These are phyloP conservation scores for Lodderomyces jiufengensis DNA, from an alignment of 1,139 yeast species.

Conservation along the genomic window DNA sequence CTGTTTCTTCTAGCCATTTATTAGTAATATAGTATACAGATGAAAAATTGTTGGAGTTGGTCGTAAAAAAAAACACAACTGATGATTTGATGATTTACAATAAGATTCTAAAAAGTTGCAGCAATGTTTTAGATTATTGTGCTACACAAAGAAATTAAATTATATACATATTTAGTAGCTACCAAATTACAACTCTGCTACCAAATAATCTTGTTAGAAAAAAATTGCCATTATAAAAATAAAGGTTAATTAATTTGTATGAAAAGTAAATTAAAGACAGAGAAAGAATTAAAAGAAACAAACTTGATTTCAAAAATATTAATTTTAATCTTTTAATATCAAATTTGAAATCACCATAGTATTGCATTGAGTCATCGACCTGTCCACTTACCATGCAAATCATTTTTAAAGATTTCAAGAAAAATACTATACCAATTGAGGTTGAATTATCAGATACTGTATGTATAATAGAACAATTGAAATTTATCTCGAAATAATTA, in stretches of 20 bases:
- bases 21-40: neutral
- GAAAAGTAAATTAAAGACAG: too few species aligned
- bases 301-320: too few species aligned
- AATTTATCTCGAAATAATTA: too few species aligned
- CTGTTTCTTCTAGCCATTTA: constrained; percentile 24
- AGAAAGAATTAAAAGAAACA: too few species aligned
- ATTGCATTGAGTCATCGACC: too few species aligned
- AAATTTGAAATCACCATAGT: too few species aligned
- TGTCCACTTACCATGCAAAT: too few species aligned
- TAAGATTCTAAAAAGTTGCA: constrained; percentile 1
- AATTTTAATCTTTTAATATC: too few species aligned
- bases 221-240: neutral
- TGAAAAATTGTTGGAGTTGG: neutral
- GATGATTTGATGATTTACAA: too few species aligned
- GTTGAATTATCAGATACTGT: constrained; percentile 69
- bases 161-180: too few species aligned
- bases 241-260: too few species aligned
- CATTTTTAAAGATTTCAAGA: constrained; percentile 87
- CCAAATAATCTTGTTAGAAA: neutral
- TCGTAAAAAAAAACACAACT: neutral
- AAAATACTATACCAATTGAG: constrained; percentile 79
- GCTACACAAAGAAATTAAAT: too few species aligned
- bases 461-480: constrained; percentile 22
- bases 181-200: neutral
- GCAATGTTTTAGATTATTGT: neutral